These are phyloP conservation scores for Teunomyces aglyptinius DNA, from an alignment of 805 yeast species.

Conservation along the genomic window DNA sequence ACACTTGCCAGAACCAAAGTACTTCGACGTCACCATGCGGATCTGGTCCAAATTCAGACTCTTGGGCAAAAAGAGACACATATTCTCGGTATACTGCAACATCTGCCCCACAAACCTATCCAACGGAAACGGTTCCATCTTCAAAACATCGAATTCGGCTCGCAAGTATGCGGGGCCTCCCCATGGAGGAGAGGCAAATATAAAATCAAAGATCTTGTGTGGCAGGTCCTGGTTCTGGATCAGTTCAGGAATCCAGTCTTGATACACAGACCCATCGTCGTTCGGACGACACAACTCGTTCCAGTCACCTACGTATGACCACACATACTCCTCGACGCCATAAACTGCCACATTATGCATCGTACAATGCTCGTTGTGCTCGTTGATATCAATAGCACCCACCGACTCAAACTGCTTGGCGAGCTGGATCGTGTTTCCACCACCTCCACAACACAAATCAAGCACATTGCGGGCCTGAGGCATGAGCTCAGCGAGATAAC, in stretches of 20 bases:
- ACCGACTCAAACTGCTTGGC: conserved; percentile 55
- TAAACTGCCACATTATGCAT: conserved; percentile 65
- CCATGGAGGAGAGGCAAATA: conserved; percentile 87
- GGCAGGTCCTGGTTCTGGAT: conserved; percentile 12
- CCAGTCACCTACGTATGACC: conserved; percentile 53
- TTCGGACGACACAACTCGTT: conserved; percentile 23
- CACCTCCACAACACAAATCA: conserved; percentile 85
- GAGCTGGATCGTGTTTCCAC: conserved; percentile 81
- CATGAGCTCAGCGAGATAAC: conserved; percentile 48
- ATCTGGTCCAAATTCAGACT: conserved; percentile 56
- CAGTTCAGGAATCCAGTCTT: conserved; percentile 33
- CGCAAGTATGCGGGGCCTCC: conserved; percentile 68
- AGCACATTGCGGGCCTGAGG: conserved; percentile 49
- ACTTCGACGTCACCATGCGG: conserved; percentile 41
- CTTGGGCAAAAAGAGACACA: conserved; percentile 63
- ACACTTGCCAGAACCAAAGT: conserved; percentile 47
- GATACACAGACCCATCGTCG: conserved; percentile 13
- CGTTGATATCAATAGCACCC: conserved; percentile 61
- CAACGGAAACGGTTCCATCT: conserved; percentile 48
- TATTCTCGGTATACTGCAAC: conserved; percentile 40
- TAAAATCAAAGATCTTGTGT: conserved; percentile 44
- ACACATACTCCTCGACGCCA: conserved; percentile 50
- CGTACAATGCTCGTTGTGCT: conserved; percentile 63
- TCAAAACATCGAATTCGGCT: conserved; percentile 44
- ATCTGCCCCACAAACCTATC: conserved; percentile 44